phyloP scores from a whole-genome alignment of 225 moss, liverwort and hornwort species.

The Physcomitrium patens region DNA sequence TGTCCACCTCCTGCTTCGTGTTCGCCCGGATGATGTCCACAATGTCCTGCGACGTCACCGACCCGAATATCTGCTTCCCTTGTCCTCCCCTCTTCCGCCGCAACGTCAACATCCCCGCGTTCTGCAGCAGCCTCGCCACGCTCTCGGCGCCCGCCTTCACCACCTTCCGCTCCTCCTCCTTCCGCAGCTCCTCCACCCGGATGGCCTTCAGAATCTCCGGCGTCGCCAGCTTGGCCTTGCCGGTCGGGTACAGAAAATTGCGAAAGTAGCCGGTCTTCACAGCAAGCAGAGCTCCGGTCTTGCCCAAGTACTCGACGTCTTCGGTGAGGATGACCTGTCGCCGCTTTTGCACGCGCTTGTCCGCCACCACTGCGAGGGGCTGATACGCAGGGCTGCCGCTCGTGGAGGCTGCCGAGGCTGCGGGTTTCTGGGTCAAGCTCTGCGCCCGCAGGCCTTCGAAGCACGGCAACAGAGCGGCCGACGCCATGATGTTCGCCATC shows the following conservation, averaged over 20 bases:
- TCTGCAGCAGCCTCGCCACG: slow-evolving; percentile 65
- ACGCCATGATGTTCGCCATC: slow-evolving; percentile 27
- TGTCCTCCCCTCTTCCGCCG: slow-evolving; percentile 70
- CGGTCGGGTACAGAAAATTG: slow-evolving; percentile 59
- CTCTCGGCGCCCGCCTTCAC: slow-evolving; percentile 65
- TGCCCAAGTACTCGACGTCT: slow-evolving; percentile 64
- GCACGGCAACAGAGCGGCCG: slow-evolving; percentile 20
- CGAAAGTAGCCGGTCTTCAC: slow-evolving; percentile 78
- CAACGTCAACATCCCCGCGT: slow-evolving; percentile 58
- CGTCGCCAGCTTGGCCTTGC: slow-evolving; percentile 71
- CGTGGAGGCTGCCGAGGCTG: background rate
- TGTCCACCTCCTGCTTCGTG: slow-evolving; percentile 67
- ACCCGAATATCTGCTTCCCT: slow-evolving; percentile 75
- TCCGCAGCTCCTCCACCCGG: slow-evolving; percentile 52
- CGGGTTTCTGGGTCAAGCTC: background rate
- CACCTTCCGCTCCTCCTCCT: slow-evolving; percentile 50
- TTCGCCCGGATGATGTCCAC: slow-evolving; percentile 71
- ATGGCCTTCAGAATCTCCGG: slow-evolving; percentile 72
- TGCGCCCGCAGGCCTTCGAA: slow-evolving; percentile 21
- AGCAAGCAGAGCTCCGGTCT: slow-evolving; percentile 59
- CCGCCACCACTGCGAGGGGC: slow-evolving; percentile 22
- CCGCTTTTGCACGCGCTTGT: slow-evolving; percentile 35
- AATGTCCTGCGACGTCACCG: slow-evolving; percentile 72
- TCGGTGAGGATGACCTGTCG: slow-evolving; percentile 63
- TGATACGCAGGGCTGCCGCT: slow-evolving; percentile 5